Conservation (phyloP, 257 asterid genomes). For the Ilex asprella region DNA sequence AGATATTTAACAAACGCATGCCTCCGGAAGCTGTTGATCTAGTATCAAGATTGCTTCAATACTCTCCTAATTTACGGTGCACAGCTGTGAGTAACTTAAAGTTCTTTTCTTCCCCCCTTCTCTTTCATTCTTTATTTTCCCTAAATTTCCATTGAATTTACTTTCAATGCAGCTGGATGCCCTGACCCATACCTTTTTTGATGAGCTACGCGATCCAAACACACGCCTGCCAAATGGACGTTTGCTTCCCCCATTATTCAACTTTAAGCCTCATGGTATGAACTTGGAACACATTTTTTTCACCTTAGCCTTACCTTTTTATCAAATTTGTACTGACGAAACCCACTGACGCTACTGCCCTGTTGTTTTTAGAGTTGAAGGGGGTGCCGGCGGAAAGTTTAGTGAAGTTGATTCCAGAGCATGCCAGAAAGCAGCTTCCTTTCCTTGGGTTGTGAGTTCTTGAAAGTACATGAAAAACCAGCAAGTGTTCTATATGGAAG, state of each 20-base stretch:
- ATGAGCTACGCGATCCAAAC: conserved; percentile 50
- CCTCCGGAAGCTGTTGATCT: conserved; percentile 67
- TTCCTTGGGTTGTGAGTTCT: conserved; percentile 43
- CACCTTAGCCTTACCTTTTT: neutral
- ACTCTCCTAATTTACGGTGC: conserved; percentile 55
- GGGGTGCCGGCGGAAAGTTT: conserved; percentile 59
- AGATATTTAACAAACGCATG: conserved; percentile 57
- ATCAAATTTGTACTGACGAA: neutral
- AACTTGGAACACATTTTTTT: neutral
- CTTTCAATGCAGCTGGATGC: conserved; percentile 40
- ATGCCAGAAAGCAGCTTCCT: conserved; percentile 69
- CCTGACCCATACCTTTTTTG: conserved; percentile 43
- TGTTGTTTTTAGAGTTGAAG: conserved; percentile 61
- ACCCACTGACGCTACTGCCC: neutral
- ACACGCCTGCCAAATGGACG: conserved; percentile 59
- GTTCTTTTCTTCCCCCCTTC: neutral
- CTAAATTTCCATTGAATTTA: conserved; percentile 1
- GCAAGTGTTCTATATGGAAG: conserved; percentile 9
- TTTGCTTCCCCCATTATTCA: conserved; percentile 50
- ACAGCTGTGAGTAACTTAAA: conserved; percentile 38
- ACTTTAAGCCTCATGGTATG: conserved; percentile 52
- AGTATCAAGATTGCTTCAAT: conserved; percentile 52
- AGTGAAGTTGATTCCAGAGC: conserved; percentile 71
- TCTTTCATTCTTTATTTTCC: neutral
- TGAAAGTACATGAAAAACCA: conserved; percentile 6